Base-by-base conservation (phyloP, 345 rosid species). In the Draba incana region DNA sequence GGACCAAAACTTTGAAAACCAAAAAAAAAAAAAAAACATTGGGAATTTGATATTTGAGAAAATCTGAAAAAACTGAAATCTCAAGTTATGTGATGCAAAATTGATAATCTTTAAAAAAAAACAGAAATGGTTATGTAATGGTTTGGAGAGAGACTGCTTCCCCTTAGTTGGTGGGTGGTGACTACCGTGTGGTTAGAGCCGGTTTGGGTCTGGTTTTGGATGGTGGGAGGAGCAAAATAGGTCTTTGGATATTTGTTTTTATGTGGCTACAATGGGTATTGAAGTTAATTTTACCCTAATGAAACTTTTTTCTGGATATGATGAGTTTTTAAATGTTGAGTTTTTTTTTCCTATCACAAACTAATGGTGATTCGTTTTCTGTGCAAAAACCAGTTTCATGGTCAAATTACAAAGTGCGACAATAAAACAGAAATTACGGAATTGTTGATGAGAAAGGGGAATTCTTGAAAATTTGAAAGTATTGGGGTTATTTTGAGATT, bases 61-160 rank as follows among this genome's bases (percentile, higher is more conserved):
- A 53, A 67, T 62, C 13, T 67, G 72, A 75, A 63, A 78, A 64
- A 78, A 64, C 74, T 71, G 47, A 78, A 73, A 63, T 37, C 71
- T 70, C 47, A 64, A 73, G 81, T 72, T 81, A 79, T 86, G 81
- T 86, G 92, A 80, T 84, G 88, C n/a, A 75, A 5, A 75, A 1
- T 49, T 72, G 77, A 61, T 74, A 60, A 68, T 53, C 69, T 61
- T 35, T 0, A 33, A 33, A 33, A 59, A 60, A 60, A 45, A 68
- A 42, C 52, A 57, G 42, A 79, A 82, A 71, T 62, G 82, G 79
- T 79, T 28, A 74, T 78, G 84, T 86, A 71, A 66, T 79, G 73
- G 66, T 66, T 72, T 59, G 66, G 61, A 66, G 66, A 73, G 71
- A 60, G 49, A 66, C 56, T 24, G 49, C 27, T 50, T 27, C 37